Conservation (phyloP, 2,329 filamentous ascomycete genomes). For the Hypoxylon sp. region DNA sequence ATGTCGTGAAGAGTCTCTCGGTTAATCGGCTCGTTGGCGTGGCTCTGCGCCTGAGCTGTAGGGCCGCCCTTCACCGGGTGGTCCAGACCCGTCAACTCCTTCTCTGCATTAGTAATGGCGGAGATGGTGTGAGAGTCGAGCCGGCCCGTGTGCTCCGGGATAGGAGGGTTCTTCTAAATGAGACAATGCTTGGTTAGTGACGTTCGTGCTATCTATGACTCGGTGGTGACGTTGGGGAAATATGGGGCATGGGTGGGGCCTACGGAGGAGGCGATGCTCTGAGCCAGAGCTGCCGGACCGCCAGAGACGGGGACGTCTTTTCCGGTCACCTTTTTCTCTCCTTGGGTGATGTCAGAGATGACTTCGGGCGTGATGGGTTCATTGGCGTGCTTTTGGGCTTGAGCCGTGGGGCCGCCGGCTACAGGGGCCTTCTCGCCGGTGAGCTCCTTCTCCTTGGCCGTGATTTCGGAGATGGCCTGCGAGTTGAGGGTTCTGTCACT, state of each 20-base stretch:
- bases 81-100: constrained; percentile 54
- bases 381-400: constrained; percentile 55
- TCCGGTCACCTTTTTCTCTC: constrained; percentile 56
- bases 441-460: constrained; percentile 56
- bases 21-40: constrained; percentile 53
- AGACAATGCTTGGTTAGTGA: background rate
- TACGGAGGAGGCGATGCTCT: constrained; percentile 46
- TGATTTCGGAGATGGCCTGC: constrained; percentile 57
- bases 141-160: constrained; percentile 38
- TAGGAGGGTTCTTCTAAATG: constrained; percentile 14
- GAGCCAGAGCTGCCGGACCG: constrained; percentile 55
- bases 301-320: constrained; percentile 47
- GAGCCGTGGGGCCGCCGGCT: constrained; percentile 56
- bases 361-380: constrained; percentile 51
- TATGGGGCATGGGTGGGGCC: background rate
- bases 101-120: constrained; percentile 57
- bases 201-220: no score
- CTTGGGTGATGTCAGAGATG: constrained; percentile 57
- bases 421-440: constrained; percentile 54
- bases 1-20: constrained; percentile 56
- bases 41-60: constrained; percentile 58
- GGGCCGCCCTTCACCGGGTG: constrained; percentile 55
- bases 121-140: constrained; percentile 54
- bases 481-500: constrained; percentile 42
- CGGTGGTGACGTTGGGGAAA: no score